Evolutionary conservation across 345 rosid species (phyloP), one percentile per base, ranked within the genome.

Genomic region (Gossypium herbaceum): DNA sequence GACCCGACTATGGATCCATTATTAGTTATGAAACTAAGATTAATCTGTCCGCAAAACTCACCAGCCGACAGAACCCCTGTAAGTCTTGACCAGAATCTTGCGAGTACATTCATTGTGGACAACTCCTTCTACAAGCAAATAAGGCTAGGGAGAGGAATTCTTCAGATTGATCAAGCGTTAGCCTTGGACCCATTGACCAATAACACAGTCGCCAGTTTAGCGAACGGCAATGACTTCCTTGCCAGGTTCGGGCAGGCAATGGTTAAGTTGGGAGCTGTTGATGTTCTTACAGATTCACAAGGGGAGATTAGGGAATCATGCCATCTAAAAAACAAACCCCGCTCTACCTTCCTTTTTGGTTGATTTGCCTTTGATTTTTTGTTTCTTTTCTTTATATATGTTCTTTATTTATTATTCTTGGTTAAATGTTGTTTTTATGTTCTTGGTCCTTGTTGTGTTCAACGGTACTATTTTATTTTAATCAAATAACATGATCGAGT

Each of bases 241-340:
- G 25, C 24, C 29, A 60, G 19, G 68, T 90, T 92, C 77, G 91
- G 86, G 39, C 52, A 24, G 24, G 91, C 92, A 34, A 85, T 87
- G 97, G 82, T 85, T 54, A 90, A 82, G 22, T 39, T 89, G 80
- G 93, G 97, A 61, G 47, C 62, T 0, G 71, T 85, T 8, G 71
- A 63, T 6, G 76, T 80, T 47, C 80, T 73, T 57, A 55, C 55
- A 4, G 78, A 48, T 12, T 3, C 47, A 3, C 52, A 62, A 12
- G 85, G 85, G 20, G 87, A 90, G 86, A 83, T 91, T 4, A 86
- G 92, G 81, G 76, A 19, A 72, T 78, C 82, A 4, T 91, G 97
- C 58, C 71, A 9, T 57, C 1, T 20, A 0, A 57, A 22, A 57
- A 57, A 57, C 13, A 22, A 57, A 10, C 6, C 20, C 57, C 27